A percentile compares a stretch with the other conserved stretches of the same genome.
Conservation (phyloP, 176 grass and related monocot genomes). For the Panicum miliaceum region DNA sequence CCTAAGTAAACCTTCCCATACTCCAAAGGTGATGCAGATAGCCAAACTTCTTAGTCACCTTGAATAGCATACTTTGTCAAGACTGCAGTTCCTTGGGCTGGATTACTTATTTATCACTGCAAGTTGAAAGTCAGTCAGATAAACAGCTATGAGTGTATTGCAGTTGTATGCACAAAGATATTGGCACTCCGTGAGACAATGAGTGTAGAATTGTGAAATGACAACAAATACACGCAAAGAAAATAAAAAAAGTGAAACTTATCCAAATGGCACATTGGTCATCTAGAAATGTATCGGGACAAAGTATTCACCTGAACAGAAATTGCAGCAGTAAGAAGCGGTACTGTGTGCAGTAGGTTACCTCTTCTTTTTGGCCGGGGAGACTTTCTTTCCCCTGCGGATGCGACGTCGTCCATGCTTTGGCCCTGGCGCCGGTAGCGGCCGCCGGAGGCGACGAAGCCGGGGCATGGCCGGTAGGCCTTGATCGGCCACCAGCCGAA, state of each 20-base stretch:
- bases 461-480: slow-evolving; percentile 86
- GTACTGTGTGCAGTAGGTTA: background rate
- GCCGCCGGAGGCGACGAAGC: slow-evolving; percentile 77
- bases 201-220: too few relatives aligned
- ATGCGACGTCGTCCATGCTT: slow-evolving; percentile 92
- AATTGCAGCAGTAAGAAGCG: background rate
- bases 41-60: background rate
- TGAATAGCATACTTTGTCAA: background rate
- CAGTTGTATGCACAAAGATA: background rate
- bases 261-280: background rate
- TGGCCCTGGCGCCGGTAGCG: slow-evolving; percentile 82
- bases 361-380: slow-evolving; percentile 45
- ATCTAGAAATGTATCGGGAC: background rate
- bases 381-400: slow-evolving; percentile 52
- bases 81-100: background rate
- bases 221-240: too few relatives aligned
- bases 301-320: background rate
- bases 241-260: too few relatives aligned
- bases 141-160: background rate
- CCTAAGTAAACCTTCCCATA: background rate
- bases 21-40: background rate
- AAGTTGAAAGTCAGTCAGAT: slow-evolving; percentile 26
- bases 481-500: slow-evolving; percentile 98
- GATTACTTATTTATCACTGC: slow-evolving; percentile 38
- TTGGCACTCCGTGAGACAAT: background rate